Conservation (phyloP, 805 yeast genomes). For the Ogataea paradorogensis region DNA sequence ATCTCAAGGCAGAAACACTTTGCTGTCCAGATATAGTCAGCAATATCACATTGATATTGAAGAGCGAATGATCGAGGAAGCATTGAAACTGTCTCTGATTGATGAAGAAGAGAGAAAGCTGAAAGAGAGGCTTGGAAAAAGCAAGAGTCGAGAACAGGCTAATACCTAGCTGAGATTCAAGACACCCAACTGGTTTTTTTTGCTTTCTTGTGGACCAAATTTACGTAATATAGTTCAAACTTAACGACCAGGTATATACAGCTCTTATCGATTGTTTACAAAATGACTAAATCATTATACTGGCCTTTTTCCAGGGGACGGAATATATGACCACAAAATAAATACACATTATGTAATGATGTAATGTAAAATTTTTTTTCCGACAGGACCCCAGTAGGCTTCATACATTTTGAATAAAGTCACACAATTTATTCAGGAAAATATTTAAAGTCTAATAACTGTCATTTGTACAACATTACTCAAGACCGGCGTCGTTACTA, state of each 20-base stretch:
- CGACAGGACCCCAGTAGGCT: background rate
- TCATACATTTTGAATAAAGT: background rate
- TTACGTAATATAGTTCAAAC: background rate
- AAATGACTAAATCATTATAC: too few relatives aligned
- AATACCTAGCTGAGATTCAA: background rate
- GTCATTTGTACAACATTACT: background rate
- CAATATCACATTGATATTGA: conserved; percentile 46
- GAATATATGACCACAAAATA: background rate
- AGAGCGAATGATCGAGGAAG: conserved; percentile 81
- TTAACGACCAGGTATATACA: background rate
- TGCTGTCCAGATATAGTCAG: conserved; percentile 50
- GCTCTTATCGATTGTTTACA: background rate
- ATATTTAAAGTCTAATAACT: background rate
- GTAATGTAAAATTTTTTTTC: conserved; percentile 2
- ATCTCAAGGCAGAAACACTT: conserved; percentile 12
- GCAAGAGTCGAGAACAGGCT: background rate
- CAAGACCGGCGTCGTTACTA: background rate
- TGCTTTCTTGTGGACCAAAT: background rate
- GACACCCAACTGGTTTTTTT: background rate
- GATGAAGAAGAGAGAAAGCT: conserved; percentile 61
- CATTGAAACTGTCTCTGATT: conserved; percentile 66
- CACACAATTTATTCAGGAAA: background rate
- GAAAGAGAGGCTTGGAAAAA: conserved; percentile 22
- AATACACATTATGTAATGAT: background rate
- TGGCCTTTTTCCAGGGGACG: too few relatives aligned